Percentiles rank a stretch among this genome's conserved stretches.
Conservation (phyloP, 345 rosid species). For the Sonneratia caseolaris region DNA sequence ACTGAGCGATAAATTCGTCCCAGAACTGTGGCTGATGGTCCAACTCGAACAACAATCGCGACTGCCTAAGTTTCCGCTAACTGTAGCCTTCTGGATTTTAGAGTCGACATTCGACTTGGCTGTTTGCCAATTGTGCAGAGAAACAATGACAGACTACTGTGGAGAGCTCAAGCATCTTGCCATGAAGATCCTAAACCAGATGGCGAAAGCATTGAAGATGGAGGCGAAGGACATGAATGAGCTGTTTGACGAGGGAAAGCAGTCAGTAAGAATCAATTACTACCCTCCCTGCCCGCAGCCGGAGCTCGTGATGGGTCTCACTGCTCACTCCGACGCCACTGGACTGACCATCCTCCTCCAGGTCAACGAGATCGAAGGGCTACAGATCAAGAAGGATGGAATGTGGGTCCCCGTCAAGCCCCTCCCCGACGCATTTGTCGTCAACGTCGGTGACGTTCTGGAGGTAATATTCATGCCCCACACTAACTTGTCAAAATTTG, state of each 20-base stretch:
- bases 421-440: conserved; percentile 28
- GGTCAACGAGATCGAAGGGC: conserved; percentile 15
- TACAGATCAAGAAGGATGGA: conserved; percentile 12
- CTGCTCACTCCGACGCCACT: conserved; percentile 11
- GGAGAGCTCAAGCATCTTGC: conserved; percentile 3
- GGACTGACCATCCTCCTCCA: conserved; percentile 15
- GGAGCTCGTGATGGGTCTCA: conserved; percentile 11
- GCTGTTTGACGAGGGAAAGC: conserved; percentile 14
- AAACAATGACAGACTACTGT: neutral
- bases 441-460: conserved; percentile 37
- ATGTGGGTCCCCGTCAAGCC: conserved; percentile 33
- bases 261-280: conserved; percentile 6
- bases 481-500: no score
- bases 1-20: no score
- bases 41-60: no score
- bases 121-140: neutral
- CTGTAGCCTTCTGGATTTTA: neutral
- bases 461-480: conserved; percentile 22
- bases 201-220: conserved; percentile 1
- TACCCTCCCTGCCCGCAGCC: conserved; percentile 18
- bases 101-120: neutral
- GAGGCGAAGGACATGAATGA: conserved; percentile 6
- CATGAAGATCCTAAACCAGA: conserved; percentile 9
- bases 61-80: no score
- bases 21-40: no score